phyloP scores from a whole-genome alignment of 192 early-diverging fungal species.

The Podila minutissima region DNA sequence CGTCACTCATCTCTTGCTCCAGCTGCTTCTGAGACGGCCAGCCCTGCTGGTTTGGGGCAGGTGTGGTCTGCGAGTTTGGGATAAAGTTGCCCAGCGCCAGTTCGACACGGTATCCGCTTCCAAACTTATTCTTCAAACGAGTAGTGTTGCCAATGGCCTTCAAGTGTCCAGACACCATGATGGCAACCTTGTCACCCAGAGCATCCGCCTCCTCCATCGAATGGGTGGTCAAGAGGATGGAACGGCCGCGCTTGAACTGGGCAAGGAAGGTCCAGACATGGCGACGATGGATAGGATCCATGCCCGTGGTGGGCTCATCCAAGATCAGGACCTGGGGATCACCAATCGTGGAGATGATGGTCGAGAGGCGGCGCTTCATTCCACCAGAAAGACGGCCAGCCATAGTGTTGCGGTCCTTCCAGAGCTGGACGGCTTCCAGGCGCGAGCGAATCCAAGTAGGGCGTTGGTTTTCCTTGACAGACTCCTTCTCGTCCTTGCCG shows the following conservation, averaged over 20 bases:
- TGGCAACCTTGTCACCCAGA: conserved; percentile 66
- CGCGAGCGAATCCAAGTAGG: conserved; percentile 50
- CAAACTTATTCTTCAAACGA: conserved; percentile 76
- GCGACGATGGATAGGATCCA: conserved; percentile 86
- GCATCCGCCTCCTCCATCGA: conserved; percentile 79
- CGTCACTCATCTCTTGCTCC: conserved; percentile 44
- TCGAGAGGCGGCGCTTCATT: conserved; percentile 78
- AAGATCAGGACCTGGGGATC: conserved; percentile 67
- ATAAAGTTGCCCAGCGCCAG: conserved; percentile 58
- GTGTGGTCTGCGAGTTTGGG: conserved; percentile 22
- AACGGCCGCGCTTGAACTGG: conserved; percentile 76
- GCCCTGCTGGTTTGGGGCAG: neutral
- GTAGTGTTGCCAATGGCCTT: conserved; percentile 70
- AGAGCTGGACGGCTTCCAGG: conserved; percentile 72
- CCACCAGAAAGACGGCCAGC: conserved; percentile 76
- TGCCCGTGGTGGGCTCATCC: conserved; percentile 72
- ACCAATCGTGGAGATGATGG: conserved; percentile 80
- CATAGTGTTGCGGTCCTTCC: conserved; percentile 69
- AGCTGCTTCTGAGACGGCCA: conserved; percentile 51
- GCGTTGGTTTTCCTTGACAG: conserved; percentile 63
- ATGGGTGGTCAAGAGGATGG: conserved; percentile 79
- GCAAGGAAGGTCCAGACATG: conserved; percentile 83
- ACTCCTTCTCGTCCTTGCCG: conserved; percentile 35
- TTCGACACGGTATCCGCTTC: conserved; percentile 77
- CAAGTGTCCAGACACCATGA: conserved; percentile 72